Base-by-base conservation (phyloP, 345 rosid genomes). In the Dovyalis caffra region DNA sequence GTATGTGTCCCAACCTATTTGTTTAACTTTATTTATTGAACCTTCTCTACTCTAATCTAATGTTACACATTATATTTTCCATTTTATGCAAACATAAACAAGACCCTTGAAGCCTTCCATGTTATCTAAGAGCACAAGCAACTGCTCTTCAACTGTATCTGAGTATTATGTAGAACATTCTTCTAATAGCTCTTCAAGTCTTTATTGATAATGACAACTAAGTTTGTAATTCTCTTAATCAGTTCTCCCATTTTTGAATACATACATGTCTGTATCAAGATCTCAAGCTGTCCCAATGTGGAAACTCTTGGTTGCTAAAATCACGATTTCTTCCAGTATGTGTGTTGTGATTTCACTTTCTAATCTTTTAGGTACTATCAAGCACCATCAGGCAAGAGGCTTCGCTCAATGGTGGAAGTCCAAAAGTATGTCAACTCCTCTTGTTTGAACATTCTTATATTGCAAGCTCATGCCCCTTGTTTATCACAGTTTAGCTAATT, bases 371-470 rank as follows among this genome's bases (percentile, higher is more conserved):
- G 98, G 71, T 92, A 95, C 83, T 92, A 95, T 51, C 87, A 76
- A 74, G 83, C 99, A 64, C 97, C 99, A 0, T 83, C 95, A 18
- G 99, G 97, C 72, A 92, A 95, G 89, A 91, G 86, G 79, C 88
- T 95, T 75, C 97, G 97, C 63, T 92, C 99, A 18, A 86, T 73
- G 86, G 91, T 90, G 28, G 97, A 95, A 83, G 71, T 95, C 67
- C 89, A 89, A 76, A 95, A 89, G 99, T 95, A 80, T 47, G 90
- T 82, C 66, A 40, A 32, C 56, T 49, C 23, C 56, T 18, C 23
- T 49, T 49, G 18, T 29, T 57, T 49, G 1, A 43, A 69, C 71
- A 12, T 25, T 37, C 45, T 25, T 74, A 26, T 51, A 16, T 69
- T 74, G 25, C 35, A 21, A 29, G 12, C 66, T 53, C 16, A n/a